Evolutionary conservation across 352 stramenopile species (phyloP).

Genomic region (Pythium pyrilobum): DNA sequence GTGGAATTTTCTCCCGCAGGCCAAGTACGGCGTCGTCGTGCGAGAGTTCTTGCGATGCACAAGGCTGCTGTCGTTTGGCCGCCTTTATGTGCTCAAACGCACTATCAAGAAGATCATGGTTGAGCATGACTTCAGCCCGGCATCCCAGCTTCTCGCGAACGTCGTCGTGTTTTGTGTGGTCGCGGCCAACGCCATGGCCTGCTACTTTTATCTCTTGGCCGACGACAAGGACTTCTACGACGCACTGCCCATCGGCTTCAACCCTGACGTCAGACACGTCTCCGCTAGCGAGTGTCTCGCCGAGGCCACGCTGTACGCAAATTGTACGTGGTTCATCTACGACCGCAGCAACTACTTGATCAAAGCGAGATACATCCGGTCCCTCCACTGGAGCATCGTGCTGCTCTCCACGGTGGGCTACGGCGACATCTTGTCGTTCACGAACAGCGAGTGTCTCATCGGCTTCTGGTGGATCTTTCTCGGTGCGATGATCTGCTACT

Average conservation of each 20-base stretch:
- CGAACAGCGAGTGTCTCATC: constrained; percentile 44
- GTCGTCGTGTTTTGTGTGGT: constrained; percentile 39
- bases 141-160: constrained; percentile 36
- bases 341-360: constrained; percentile 55
- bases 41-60: constrained; percentile 32
- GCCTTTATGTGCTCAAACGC: constrained; percentile 29
- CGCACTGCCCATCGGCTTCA: constrained; percentile 27
- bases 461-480: constrained; percentile 67
- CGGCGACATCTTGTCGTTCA: constrained; percentile 60
- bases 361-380: constrained; percentile 48
- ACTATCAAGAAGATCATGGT: constrained; percentile 41
- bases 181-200: constrained; percentile 39
- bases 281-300: constrained; percentile 40
- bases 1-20: constrained; percentile 55
- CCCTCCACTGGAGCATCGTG: constrained; percentile 68
- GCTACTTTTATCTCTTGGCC: constrained; percentile 52
- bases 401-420: constrained; percentile 66
- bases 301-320: constrained; percentile 40
- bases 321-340: constrained; percentile 72
- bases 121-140: constrained; percentile 31
- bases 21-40: constrained; percentile 22
- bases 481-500: constrained; percentile 66
- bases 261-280: constrained; percentile 14
- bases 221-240: constrained; percentile 43
- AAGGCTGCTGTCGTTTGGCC: constrained; percentile 37